Conservation (phyloP, 768 basidiomycete genomes). For the Stropharia rugosoannulata region DNA sequence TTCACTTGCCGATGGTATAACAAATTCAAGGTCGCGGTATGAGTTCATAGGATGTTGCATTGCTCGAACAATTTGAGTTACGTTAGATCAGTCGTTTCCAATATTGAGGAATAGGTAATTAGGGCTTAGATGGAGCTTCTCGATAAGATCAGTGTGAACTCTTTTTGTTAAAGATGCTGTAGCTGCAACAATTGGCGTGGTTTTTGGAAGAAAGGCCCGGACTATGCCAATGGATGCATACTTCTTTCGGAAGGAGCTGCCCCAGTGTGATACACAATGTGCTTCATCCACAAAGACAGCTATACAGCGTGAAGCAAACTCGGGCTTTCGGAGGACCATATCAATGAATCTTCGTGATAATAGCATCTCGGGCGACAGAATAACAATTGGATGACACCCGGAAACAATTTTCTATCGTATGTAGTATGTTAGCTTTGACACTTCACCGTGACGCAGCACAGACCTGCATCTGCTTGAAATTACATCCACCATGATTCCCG, state of each 20-base stretch:
- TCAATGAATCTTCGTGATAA: slow-evolving; percentile 25
- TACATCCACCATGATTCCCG: slow-evolving; percentile 26
- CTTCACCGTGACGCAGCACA: background rate
- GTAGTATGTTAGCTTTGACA: too few species aligned
- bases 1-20: slow-evolving; percentile 17
- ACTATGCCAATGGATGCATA: slow-evolving; percentile 26
- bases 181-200: slow-evolving; percentile 29
- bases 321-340: slow-evolving; percentile 21
- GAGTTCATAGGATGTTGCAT: slow-evolving; percentile 31
- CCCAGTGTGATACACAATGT: slow-evolving; percentile 37
- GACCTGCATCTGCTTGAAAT: slow-evolving; percentile 1
- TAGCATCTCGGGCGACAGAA: slow-evolving; percentile 34
- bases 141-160: slow-evolving; percentile 25
- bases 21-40: slow-evolving; percentile 31
- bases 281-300: slow-evolving; percentile 34
- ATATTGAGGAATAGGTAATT: slow-evolving; percentile 20
- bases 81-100: slow-evolving; percentile 24
- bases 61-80: slow-evolving; percentile 24
- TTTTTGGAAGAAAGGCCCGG: slow-evolving; percentile 27
- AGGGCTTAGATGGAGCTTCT: slow-evolving; percentile 23
- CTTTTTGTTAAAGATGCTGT: slow-evolving; percentile 29
- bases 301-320: slow-evolving; percentile 19
- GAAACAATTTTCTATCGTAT: slow-evolving; percentile 19
- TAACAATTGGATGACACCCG: slow-evolving; percentile 26
- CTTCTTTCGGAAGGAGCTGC: slow-evolving; percentile 29